A percentile compares a stretch with the other conserved stretches of the same genome.
phyloP scores from a whole-genome alignment of 768 basidiomycete species.

The Gelatoporia subvermispora region DNA sequence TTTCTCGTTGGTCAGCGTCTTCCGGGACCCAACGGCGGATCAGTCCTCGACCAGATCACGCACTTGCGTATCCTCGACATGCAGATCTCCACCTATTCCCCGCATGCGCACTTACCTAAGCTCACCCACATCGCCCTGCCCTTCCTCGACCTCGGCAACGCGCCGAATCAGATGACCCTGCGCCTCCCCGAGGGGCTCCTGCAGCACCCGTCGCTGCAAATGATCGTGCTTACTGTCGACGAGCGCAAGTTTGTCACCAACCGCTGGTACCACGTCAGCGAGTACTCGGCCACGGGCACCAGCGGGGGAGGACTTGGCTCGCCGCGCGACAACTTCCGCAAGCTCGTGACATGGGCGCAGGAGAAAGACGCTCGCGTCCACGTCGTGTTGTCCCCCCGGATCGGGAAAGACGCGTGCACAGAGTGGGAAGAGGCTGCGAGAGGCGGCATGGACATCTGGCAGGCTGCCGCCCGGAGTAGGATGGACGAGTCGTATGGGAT shows the following conservation, averaged over 20 bases:
- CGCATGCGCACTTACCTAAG: conserved; percentile 17
- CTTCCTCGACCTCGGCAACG: conserved; percentile 18
- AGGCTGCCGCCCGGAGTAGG: conserved; percentile 7
- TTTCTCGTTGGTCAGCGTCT: conserved; percentile 11
- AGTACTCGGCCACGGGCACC: conserved; percentile 1
- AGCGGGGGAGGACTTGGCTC: conserved; percentile 2
- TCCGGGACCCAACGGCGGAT: neutral
- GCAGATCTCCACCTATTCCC: conserved; percentile 15
- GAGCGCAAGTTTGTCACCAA: conserved; percentile 16
- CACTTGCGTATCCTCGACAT: conserved; percentile 19
- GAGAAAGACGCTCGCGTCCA: conserved; percentile 13
- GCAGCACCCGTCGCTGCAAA: conserved; percentile 11
- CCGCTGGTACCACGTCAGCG: conserved; percentile 15
- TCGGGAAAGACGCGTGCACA: neutral
- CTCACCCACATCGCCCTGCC: conserved; percentile 24
- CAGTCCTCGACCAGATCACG: conserved; percentile 18
- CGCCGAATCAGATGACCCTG: conserved; percentile 7
- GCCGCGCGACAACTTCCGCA: conserved; percentile 13
- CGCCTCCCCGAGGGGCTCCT: conserved; percentile 14
- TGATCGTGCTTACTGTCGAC: conserved; percentile 20
- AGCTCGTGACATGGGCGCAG: conserved; percentile 7
- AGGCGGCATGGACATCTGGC: conserved; percentile 16
- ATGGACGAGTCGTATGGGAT: conserved; percentile 8
- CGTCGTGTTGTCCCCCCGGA: conserved; percentile 14
- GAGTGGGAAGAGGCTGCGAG: conserved; percentile 19